Base-by-base conservation (phyloP, 148 eudicot species). In the Silene uniflora region DNA sequence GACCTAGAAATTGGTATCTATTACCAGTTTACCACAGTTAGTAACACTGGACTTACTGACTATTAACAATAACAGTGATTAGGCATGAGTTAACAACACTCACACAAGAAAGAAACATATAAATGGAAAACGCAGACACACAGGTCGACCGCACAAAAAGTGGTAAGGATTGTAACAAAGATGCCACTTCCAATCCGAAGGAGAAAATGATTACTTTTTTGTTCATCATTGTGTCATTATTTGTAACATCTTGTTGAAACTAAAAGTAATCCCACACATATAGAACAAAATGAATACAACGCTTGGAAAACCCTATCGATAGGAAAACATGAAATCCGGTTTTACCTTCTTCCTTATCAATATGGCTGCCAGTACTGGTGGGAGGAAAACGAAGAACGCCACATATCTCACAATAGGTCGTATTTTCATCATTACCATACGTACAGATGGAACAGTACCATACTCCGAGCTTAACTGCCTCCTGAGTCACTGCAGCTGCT, bases 401-500 rank as follows among this genome's bases (percentile, higher is more conserved):
- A 79, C 99, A 95, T 77, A 92, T 88, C n/a, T 95, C 97, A 84
- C 99, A 92, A 77, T 73, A 83, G 72, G 87, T 80, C 91, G 89
- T 85, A 74, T 60, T 69, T 67, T 90, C 94, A 74, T 88, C 94
- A 81, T 92, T 95, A 78, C 92, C 97, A 80, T 83, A 95, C 39
- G 99, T 95, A 74, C 99, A 92, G 47, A 95, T 87, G 69, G 92
- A 83, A 81, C 97, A 95, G 44, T 84, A 77, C 99, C 99, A 92
- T 35, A 87, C 76, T 55, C 87, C 91, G 66, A 85, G 70, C 77
- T 76, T 81, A 69, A 68, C 65, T 52, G 46, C 64, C 74, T 86
- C 84, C 60, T 80, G 81, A 29, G 68, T 80, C 65, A 73, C 82
- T 62, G 62, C 78, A 62, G 84, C 81, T 81, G 58, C 81, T 35